Base-by-base conservation (phyloP, 163 green algal genomes). In the Prototheca cutis region DNA sequence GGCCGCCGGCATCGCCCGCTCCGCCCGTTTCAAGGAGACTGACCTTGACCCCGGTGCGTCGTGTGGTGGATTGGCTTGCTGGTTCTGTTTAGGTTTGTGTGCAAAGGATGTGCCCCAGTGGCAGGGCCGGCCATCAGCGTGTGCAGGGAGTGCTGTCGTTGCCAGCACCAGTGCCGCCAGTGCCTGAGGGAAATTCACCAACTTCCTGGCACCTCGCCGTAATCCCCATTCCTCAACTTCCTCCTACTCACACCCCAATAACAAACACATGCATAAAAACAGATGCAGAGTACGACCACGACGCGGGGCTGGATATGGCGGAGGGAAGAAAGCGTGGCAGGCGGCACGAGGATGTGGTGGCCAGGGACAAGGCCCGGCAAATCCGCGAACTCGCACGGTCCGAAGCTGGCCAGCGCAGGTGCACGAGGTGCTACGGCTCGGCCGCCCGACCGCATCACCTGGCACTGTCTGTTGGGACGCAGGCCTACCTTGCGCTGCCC, bases 231-330 rank as follows among this genome's bases (percentile, higher is more conserved):
- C n/a, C n/a, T n/a, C n/a, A n/a, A n/a, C n/a, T n/a, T n/a, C n/a
- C n/a, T n/a, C n/a, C n/a, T n/a, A n/a, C n/a, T n/a, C n/a, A n/a
- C n/a, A n/a, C n/a, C n/a, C n/a, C n/a, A n/a, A n/a, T n/a, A n/a
- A n/a, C n/a, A n/a, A n/a, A n/a, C n/a, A n/a, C n/a, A n/a, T n/a
- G n/a, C n/a, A n/a, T n/a, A n/a, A n/a, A n/a, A n/a, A 79, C 78
- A 48, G 90, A 97, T 63, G 87, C 77, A 25, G 90, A 97, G 75
- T 95, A 97, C 76, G 90, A 97, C 65, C 70, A 87, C 53, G 90
- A 95, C 60, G 81, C 65, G 2, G 87, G 88, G 6, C 59, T 95
- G 29, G 84, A 94, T 25, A 63, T 86, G 65, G 25, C 64, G 54
- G 62, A 76, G 6, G 31, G 25, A 7, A 53, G 64, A n/a, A 66